A percentile compares a stretch with the other conserved stretches of the same genome.
phyloP scores from a whole-genome alignment of 2,329 filamentous ascomycete genomes.

The Talaromyces marneffei region DNA sequence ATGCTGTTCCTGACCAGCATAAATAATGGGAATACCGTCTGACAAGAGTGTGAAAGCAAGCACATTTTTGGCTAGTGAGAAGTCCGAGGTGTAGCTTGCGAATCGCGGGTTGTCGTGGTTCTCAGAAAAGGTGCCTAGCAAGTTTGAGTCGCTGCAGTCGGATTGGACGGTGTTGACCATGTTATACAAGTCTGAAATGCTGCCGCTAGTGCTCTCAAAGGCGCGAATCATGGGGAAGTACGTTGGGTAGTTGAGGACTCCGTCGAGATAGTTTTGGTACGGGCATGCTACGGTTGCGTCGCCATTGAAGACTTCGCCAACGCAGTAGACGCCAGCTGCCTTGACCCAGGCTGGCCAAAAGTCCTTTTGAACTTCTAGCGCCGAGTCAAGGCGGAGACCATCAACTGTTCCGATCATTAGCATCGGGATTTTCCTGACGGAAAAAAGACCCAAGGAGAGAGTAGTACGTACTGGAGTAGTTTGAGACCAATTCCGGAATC shows the following conservation, averaged over 20 bases:
- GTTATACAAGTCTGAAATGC: conserved; percentile 30
- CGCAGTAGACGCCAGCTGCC: conserved; percentile 42
- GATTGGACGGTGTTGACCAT: conserved; percentile 31
- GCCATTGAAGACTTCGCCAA: conserved; percentile 44
- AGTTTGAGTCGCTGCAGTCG: conserved; percentile 40
- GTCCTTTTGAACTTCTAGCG: conserved; percentile 43
- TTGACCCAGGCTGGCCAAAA: conserved; percentile 42
- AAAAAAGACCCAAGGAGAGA: conserved; percentile 18
- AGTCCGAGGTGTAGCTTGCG: conserved; percentile 34
- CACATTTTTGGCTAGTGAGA: conserved; percentile 53
- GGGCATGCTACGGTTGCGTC: conserved; percentile 38
- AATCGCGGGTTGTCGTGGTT: conserved; percentile 59
- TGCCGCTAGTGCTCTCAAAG: conserved; percentile 30
- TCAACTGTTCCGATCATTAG: conserved; percentile 33
- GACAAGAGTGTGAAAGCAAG: conserved; percentile 55
- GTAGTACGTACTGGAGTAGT: conserved; percentile 58
- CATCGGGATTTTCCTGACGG: background rate
- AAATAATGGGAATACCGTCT: conserved; percentile 60
- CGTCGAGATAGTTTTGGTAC: conserved; percentile 43
- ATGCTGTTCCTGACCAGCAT: conserved; percentile 63
- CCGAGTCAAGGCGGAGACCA: conserved; percentile 49
- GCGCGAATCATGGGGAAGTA: conserved; percentile 33
- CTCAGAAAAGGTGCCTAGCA: conserved; percentile 53
- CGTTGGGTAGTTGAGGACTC: conserved; percentile 46
- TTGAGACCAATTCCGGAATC: conserved; percentile 52